Base-by-base conservation (phyloP, 2,329 filamentous ascomycete species). In the Talaromyces sp. region DNA sequence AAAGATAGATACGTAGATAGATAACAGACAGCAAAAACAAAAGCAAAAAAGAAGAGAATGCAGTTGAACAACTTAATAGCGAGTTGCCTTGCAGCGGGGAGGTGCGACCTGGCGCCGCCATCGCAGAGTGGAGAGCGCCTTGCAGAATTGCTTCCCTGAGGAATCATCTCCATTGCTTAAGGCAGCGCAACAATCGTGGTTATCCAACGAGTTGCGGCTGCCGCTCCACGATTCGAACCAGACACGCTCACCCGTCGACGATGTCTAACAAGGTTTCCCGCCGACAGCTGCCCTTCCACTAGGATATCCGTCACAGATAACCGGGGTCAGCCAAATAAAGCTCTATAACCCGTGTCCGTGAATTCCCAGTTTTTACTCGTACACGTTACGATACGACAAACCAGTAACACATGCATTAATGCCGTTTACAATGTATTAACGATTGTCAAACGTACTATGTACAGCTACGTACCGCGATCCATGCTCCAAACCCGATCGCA, bases 61-160 rank as follows among this genome's bases (percentile, higher is more conserved):
- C 60, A 64, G 75, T 77, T 65, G 74, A 72, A 65, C 63, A 69
- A 65, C 72, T 73, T 70, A 70, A 66, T 65, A 71, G 68, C 64
- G 65, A 69, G 65, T 53, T 69, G 68, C 67, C 72, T 67, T 73
- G 70, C 73, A 74, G 27, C 68, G 66, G 65, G 68, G 68, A 66
- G 77, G 75, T 80, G 80, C 82, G 72, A 72, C 83, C 81, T 79
- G 77, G 74, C 74, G 71, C 76, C 80, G 80, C 81, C 80, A 81
- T 74, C 75, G 74, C 75, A 76, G 79, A 80, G 79, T 78, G 79
- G 76, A 78, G 73, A 72, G 72, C 70, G 78, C 79, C 82, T 79
- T 83, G 81, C 80, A 80, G 79, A 81, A 83, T 83, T 80, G 73
- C 81, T 83, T 81, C 79, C 78, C 81, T 83, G 79, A 81, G 82